phyloP scores from a whole-genome alignment of 2,329 filamentous ascomycete genomes.

The Fusarium agapanthi region DNA sequence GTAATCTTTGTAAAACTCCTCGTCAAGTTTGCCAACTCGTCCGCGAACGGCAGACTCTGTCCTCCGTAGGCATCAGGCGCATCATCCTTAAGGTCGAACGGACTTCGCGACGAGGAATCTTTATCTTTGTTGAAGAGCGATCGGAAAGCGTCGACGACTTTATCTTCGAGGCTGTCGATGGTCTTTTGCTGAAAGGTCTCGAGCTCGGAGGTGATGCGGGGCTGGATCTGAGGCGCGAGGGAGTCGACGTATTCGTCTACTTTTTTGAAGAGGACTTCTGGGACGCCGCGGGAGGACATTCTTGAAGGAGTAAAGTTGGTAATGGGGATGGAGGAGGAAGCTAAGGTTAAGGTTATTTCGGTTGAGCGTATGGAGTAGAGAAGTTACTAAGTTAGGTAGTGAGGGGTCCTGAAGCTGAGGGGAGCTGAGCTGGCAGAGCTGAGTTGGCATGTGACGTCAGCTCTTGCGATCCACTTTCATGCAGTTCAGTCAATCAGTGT shows the following conservation, averaged over 20 bases:
- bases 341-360: background rate
- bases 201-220: constrained; percentile 55
- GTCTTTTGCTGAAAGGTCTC: constrained; percentile 55
- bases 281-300: constrained; percentile 51
- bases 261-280: constrained; percentile 54
- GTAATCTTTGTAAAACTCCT: constrained; percentile 51
- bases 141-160: constrained; percentile 56
- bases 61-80: constrained; percentile 53
- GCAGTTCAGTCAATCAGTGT: background rate
- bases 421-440: constrained; percentile 13
- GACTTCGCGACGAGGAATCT: constrained; percentile 31
- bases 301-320: background rate
- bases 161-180: constrained; percentile 55
- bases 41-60: constrained; percentile 55
- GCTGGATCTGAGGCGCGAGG: constrained; percentile 56
- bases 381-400: background rate
- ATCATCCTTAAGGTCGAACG: constrained; percentile 44
- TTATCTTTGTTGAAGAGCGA: constrained; percentile 53
- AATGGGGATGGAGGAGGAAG: background rate
- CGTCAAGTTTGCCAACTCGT: constrained; percentile 54
- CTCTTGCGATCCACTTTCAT: constrained; percentile 2
- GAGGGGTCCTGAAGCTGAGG: background rate
- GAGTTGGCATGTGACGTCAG: constrained; percentile 28
- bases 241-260: constrained; percentile 59
- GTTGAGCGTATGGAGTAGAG: too few relatives aligned